Evolutionary conservation across 2,329 filamentous ascomycete species (phyloP), one percentile per base, ranked within the genome.

Genomic region (Polytolypa hystricis): DNA sequence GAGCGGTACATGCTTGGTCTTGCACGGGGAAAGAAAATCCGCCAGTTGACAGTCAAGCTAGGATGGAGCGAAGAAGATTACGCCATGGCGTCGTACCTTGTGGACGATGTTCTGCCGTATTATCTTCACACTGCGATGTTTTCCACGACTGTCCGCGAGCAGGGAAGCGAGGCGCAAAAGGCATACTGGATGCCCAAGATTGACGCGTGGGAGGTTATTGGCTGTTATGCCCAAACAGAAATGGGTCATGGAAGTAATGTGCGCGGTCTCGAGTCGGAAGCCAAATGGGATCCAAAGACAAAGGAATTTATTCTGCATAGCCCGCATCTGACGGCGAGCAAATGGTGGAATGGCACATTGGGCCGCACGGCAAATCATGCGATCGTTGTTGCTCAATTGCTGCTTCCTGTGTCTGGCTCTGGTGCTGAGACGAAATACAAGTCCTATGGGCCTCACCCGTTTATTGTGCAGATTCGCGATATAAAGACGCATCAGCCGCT

Each of bases 31-130:
- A 73, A 73, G 50, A 60, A 62, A 27, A 56, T 72, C 3, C 58
- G 67, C 27, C 57, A 68, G 31, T 50, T 69, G 15, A 55, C 56
- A 5, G 57, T 64, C 33, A 57, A 65, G 40, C 55, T 70, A 47
- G 49, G 52, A 27, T 72, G 69, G 69, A 58, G 61, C 41, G 47
- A 57, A 19, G 64, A 67, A n/a, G 69, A 72, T 40, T 64, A 66
- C 39, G 56, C 58, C 33, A 71, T 72, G 63, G 64, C 64, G 0
- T 63, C 65, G 43, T 71, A 72, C 46, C 56, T 73, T 7, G 63
- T 64, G 28, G 69, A 73, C 40, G 69, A 73, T 49, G 68, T 71
- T 43, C 65, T 60, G 25, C 69, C 68, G 3, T 73, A 68, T 46
- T 63, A 66, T 49, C 56, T 74, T 28, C 69, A 72, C 37, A 58